A percentile compares a stretch with the other conserved stretches of the same genome.
Conservation (phyloP, 768 basidiomycete species). For the Pleurotus pulmonarius region DNA sequence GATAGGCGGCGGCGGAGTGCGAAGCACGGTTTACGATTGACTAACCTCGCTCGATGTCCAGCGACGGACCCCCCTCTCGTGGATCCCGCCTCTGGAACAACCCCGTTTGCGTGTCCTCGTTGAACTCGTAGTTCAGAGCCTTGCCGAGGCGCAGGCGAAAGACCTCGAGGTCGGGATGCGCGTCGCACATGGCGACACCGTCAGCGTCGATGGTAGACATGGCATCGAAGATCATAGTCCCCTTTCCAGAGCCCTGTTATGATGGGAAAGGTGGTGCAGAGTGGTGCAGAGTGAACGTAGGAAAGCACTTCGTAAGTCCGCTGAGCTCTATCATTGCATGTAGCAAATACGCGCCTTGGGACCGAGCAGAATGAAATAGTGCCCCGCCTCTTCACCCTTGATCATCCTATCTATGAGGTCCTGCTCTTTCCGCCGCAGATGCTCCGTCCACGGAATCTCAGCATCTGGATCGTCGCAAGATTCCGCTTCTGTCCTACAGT, state of each 20-base stretch:
- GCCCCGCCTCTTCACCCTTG: constrained; percentile 63
- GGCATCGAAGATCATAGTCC: constrained; percentile 79
- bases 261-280: background rate
- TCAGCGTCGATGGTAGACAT: constrained; percentile 72
- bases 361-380: constrained; percentile 76
- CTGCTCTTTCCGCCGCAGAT: constrained; percentile 73
- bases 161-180: constrained; percentile 84
- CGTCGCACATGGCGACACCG: constrained; percentile 74
- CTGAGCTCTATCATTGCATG: too few species aligned
- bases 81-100: constrained; percentile 84
- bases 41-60: constrained; percentile 78
- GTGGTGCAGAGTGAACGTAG: too few species aligned
- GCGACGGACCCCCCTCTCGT: constrained; percentile 75
- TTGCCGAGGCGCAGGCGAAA: constrained; percentile 84
- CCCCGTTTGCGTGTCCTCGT: constrained; percentile 77
- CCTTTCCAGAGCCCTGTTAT: constrained; percentile 71
- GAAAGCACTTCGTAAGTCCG: too few species aligned
- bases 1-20: too few species aligned
- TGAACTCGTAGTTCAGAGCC: constrained; percentile 82
- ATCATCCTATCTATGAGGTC: constrained; percentile 75
- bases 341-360: constrained; percentile 50
- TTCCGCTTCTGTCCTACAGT: too few species aligned
- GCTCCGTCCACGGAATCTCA: constrained; percentile 49
- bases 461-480: constrained; percentile 15
- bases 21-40: background rate